Evolutionary conservation across 352 stramenopile genomes (phyloP), one percentile per base, ranked within the genome.

Genomic region (Globisporangium cystogenes): DNA sequence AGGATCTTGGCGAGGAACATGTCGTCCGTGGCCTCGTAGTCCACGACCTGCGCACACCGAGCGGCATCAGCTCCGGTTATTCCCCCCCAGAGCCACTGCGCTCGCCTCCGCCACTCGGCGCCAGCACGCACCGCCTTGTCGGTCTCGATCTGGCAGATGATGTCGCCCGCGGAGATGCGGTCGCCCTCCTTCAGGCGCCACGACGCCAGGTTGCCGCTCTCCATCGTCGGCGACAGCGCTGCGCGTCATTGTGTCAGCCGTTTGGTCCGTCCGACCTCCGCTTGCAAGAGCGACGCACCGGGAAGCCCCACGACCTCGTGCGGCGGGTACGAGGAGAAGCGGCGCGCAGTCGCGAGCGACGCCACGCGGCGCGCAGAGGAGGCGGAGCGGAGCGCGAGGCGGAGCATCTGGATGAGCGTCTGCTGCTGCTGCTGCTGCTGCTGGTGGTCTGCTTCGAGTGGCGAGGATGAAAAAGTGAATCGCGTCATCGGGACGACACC

Each of bases 11-110:
- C 96, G 43, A 99, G 65, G 54, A 96, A 90, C 67, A 90, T 88
- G 53, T 99, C 97, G 68, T 99, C 96, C 67, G 98, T 96, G 11
- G 93, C 88, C 72, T 99, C 97, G 67, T 97, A 99, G 72, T 99
- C 96, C 45, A 99, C 96, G n/a, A 96, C 67, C 67, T 75, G 46
- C 29, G 29, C 10, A 35, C 29, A 23, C 24, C 41, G 10, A 4
- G 37, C 46, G 43, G n/a, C 31, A 41, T 21, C 20, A n/a, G n/a
- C n/a, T n/a, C n/a, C n/a, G n/a, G n/a, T n/a, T n/a, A n/a, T n/a
- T n/a, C n/a, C n/a, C n/a, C n/a, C n/a, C n/a, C n/a, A n/a, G n/a
- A n/a, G n/a, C n/a, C n/a, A n/a, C n/a, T n/a, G n/a, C n/a, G n/a
- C n/a, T n/a, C n/a, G n/a, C n/a, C n/a, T n/a, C n/a, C n/a, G 5